Evolutionary conservation across 345 rosid species (phyloP).

Genomic region (Psidium guajava): DNA sequence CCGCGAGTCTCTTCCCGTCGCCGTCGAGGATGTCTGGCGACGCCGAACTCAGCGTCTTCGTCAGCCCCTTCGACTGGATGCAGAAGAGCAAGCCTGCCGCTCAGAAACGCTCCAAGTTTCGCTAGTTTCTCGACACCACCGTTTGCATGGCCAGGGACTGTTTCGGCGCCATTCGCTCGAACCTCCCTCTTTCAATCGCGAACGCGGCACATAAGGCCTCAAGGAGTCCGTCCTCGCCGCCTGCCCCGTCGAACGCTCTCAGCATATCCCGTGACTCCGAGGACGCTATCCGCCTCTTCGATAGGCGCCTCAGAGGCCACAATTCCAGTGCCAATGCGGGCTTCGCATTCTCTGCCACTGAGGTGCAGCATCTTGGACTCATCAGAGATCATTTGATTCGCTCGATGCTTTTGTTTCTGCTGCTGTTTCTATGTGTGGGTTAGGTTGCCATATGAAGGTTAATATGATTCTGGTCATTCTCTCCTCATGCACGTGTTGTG

Average conservation of each 20-base stretch:
- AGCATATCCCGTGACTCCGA: conserved; percentile 68
- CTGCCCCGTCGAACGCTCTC: conserved; percentile 63
- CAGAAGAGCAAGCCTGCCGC: conserved; percentile 52
- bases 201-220: conserved; percentile 74
- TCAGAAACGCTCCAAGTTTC: conserved; percentile 67
- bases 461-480: neutral
- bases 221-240: conserved; percentile 81
- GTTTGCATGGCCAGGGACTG: conserved; percentile 55
- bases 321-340: conserved; percentile 64
- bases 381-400: neutral
- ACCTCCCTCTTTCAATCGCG: conserved; percentile 77
- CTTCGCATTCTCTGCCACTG: conserved; percentile 60
- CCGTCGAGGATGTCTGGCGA: conserved; percentile 7
- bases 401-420: neutral
- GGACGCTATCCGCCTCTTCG: conserved; percentile 70
- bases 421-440: neutral
- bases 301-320: conserved; percentile 84
- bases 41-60: conserved; percentile 51
- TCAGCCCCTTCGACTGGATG: conserved; percentile 70
- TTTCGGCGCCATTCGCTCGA: conserved; percentile 58
- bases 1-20: neutral
- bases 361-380: conserved; percentile 17
- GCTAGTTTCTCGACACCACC: conserved; percentile 62
- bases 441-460: neutral
- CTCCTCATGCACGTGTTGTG: neutral